phyloP scores from a whole-genome alignment of 2,329 filamentous ascomycete species.

The Phyllosticta citriasiana region DNA sequence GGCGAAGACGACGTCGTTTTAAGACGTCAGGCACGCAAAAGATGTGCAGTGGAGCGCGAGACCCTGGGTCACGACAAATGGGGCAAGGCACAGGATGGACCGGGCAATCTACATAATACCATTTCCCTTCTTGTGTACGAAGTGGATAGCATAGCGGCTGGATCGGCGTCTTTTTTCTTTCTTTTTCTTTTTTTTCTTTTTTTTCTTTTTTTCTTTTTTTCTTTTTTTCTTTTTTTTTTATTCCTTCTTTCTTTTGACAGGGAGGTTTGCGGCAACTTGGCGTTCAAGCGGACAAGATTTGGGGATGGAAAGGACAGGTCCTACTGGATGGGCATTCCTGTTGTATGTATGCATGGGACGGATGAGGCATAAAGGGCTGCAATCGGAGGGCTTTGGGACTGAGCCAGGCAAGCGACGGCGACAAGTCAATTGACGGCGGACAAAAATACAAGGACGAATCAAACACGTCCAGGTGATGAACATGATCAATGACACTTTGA shows the following conservation, averaged over 20 bases:
- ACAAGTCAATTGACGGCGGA: background rate
- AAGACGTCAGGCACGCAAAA: background rate
- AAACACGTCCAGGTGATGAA: background rate
- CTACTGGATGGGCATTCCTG: background rate
- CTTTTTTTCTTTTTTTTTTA: background rate
- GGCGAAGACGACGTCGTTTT: background rate
- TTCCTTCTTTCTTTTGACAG: background rate
- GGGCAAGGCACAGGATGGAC: background rate
- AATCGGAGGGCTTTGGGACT: background rate
- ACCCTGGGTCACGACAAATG: background rate
- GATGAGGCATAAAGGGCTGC: background rate
- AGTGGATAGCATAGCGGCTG: constrained; percentile 1
- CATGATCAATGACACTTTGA: background rate
- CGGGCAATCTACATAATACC: background rate
- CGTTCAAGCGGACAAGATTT: background rate
- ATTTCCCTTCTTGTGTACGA: constrained; percentile 2
- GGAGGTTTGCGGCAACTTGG: background rate
- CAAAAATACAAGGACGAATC: background rate
- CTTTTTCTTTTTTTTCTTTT: background rate
- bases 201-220: background rate
- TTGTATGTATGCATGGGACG: background rate
- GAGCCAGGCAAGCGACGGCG: background rate
- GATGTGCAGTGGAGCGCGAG: background rate
- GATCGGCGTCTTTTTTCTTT: background rate
- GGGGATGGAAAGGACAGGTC: background rate